Evolutionary conservation across 257 asterid species (phyloP).

Genomic region (Osmanthus fragrans): DNA sequence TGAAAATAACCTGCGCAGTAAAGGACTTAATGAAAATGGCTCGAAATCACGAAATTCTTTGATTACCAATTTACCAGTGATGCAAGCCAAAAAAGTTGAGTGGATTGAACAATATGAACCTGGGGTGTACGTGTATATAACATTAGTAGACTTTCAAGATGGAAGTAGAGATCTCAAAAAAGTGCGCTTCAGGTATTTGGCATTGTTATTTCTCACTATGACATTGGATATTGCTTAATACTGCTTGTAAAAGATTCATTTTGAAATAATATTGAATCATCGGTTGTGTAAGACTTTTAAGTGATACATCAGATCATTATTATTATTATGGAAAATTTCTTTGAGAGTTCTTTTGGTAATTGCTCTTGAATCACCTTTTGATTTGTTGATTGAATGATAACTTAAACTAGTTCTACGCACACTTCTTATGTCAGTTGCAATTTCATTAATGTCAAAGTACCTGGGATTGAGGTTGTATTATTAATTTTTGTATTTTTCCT

Average conservation of each 20-base stretch:
- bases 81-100: neutral
- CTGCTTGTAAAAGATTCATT: neutral
- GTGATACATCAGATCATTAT: neutral
- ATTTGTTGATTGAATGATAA: too few relatives aligned
- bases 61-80: neutral
- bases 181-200: too few relatives aligned
- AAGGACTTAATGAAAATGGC: neutral
- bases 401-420: neutral
- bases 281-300: too few relatives aligned
- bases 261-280: neutral
- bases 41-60: neutral
- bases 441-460: neutral
- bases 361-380: too few relatives aligned
- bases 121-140: too few relatives aligned
- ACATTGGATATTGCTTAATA: neutral
- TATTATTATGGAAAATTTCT: neutral
- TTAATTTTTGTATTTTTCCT: neutral
- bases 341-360: neutral
- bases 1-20: neutral
- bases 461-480: neutral
- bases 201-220: neutral
- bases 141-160: constrained; percentile 7
- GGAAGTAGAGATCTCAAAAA: neutral
- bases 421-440: neutral
- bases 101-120: neutral